Evolutionary conservation across 192 early-diverging fungal species (phyloP), one percentile per base, ranked within the genome.

Genomic region (Entrophospora sp.): DNA sequence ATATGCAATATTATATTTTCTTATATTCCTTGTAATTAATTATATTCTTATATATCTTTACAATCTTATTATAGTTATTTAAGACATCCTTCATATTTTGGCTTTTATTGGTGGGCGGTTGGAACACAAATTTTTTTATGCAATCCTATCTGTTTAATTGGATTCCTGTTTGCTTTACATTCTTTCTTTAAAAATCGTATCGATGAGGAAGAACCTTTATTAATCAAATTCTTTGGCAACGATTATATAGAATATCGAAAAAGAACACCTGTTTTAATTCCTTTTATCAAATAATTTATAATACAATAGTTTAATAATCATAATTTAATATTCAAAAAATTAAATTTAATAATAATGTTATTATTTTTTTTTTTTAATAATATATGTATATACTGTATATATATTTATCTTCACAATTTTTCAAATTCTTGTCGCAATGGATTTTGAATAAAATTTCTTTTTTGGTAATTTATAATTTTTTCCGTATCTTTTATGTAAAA

Each of bases 81-180:
- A 70, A 85, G 96, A 22, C 96, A 98, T 68, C 96, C 96, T 12
- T 88, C 92, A 12, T 98, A 98, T 66, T 91, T 94, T 66, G 93
- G 89, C 30, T 98, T 96, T 71, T 97, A 90, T 68, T 89, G 90
- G 71, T 98, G 93, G 93, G 92, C 84, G 3, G 45, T 89, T 10
- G 84, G 86, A 22, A 81, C 88, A 16, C 93, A 96, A 66, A 30
- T 91, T 5, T 68, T 91, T 63, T 74, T 94, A 48, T 77, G 78
- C 38, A 98, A 98, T 71, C 90, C 89, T 0, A 61, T 96, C 9
- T 88, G 86, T 31, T 61, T 84, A n/a, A 60, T 82, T 8, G 80
- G 75, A 7, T 96, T 89, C 74, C 69, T 79, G 4, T 71, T 71
- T 4, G 90, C 72, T 6, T 69, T 98, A 14, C 70, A 81, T 25